Base-by-base conservation (phyloP, 1,284 basidiomycete species). In the Moesziomyces globuligerus region DNA sequence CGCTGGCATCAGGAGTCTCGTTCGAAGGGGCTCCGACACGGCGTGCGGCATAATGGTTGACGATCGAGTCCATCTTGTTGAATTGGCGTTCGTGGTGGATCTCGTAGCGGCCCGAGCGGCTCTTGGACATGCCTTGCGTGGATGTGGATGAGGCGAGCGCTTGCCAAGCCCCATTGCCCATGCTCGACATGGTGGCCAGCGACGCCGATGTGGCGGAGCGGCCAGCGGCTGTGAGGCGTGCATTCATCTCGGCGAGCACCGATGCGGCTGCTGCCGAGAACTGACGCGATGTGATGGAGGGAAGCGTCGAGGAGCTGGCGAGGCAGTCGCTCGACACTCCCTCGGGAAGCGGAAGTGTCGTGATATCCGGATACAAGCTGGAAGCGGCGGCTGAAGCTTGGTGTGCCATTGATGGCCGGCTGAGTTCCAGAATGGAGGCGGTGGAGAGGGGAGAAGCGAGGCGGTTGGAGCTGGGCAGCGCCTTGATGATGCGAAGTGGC, bases 61-160 rank as follows among this genome's bases (percentile, higher is more conserved):
- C 69, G 26, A 76, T 76, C 13, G 72, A 72, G 28, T 75, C 73
- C 74, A 76, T 74, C 53, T 66, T 64, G 15, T 60, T 50, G 47
- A 76, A 76, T 15, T 68, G 61, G 10, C 53, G 55, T 28, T 75
- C 69, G 38, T 76, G 74, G 11, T 61, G 54, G 26, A 57, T 59
- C 46, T 72, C 65, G 38, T 75, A 76, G 17, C 69, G 61, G 7
- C 57, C 57, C 13, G 58, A 62, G 3, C 48, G 51, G 25, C 62
- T 61, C 41, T 61, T 59, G 0, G 54, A 56, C 57, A 71, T 65
- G 38, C 57, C 54, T 26, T 66, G 62, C 7, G 56, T 34, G 13
- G 62, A 66, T 3, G 56, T 47, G 0, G 56, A 59, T 7, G 62
- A 56, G 4, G 56, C 51, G 7, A 66, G 29, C 11, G 48, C 48